These are phyloP conservation scores for Herpetomonas tarakana DNA, from an alignment of 208 protist species.

Conservation along the genomic window DNA sequence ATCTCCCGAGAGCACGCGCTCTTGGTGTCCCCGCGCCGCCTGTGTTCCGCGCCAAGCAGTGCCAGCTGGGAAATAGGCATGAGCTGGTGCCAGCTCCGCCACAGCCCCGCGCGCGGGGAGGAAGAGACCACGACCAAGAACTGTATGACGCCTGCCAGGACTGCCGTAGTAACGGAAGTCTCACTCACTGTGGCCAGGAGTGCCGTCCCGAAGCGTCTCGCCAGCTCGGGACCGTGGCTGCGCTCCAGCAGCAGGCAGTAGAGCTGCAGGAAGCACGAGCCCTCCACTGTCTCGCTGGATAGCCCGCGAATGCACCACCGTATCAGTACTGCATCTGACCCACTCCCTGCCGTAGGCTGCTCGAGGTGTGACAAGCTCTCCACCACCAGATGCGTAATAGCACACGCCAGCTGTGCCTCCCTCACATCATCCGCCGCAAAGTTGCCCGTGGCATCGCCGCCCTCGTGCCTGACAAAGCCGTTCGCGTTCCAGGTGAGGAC, in stretches of 20 bases:
- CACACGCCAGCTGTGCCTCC: too few relatives aligned
- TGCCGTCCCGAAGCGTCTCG: conserved; percentile 22
- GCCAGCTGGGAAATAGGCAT: not conserved
- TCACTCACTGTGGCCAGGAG: conserved; percentile 7
- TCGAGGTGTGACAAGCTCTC: too few relatives aligned
- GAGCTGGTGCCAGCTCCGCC: not conserved
- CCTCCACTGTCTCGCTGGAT: not conserved
- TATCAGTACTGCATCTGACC: not conserved
- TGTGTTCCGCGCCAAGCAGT: not conserved
- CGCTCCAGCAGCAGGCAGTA: conserved; percentile 42
- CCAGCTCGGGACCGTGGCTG: conserved; percentile 26
- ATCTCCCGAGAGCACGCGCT: not conserved
- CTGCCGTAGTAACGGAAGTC: not conserved
- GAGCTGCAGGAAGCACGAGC: conserved; percentile 21
- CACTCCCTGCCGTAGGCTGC: not conserved
- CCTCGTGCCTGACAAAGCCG: too few relatives aligned
- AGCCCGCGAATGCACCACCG: not conserved
- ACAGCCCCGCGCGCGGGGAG: not conserved
- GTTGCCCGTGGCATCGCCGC: not conserved
- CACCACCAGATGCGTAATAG: too few relatives aligned
- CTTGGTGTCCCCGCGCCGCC: not conserved
- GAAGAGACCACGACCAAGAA: not conserved
- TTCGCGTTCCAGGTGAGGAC: not conserved
- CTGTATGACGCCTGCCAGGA: not conserved
- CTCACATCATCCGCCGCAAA: too few relatives aligned